phyloP scores from a whole-genome alignment of 495 filamentous ascomycete species.

The Stereocaulon alpinum region DNA sequence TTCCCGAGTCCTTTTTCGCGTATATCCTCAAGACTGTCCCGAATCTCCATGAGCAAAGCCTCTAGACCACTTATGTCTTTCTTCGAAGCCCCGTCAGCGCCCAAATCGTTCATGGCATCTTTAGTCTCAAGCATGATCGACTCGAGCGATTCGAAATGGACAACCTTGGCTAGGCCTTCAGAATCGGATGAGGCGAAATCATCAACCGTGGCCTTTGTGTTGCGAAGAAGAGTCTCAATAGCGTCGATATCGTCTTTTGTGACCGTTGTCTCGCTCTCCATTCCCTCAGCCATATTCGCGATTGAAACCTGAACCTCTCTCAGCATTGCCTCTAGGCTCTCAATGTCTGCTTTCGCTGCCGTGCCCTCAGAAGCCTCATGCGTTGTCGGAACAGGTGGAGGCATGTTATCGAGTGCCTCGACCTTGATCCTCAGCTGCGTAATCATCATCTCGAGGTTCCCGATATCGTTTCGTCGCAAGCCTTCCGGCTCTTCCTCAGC shows the following conservation, averaged over 20 bases:
- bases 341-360: constrained; percentile 50
- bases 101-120: constrained; percentile 52
- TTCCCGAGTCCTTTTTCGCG: constrained; percentile 52
- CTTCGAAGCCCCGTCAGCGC: constrained; percentile 55
- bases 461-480: constrained; percentile 59
- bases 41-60: constrained; percentile 63
- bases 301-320: constrained; percentile 51
- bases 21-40: constrained; percentile 62
- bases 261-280: constrained; percentile 33
- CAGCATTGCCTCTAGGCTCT: constrained; percentile 46
- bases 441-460: constrained; percentile 72
- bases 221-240: constrained; percentile 79
- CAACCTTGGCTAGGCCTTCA: constrained; percentile 53
- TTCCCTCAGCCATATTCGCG: constrained; percentile 33
- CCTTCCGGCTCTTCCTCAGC: constrained; percentile 35
- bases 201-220: constrained; percentile 74
- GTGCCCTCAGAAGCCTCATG: constrained; percentile 33
- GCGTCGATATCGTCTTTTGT: constrained; percentile 70
- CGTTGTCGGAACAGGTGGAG: constrained; percentile 31
- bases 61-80: constrained; percentile 70
- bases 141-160: constrained; percentile 68
- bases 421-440: constrained; percentile 74
- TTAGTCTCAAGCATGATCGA: constrained; percentile 58
- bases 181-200: constrained; percentile 56
- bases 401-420: constrained; percentile 60